Conservation (phyloP, 1,284 basidiomycete genomes). For the Cutaneotrichosporon cavernicola region DNA sequence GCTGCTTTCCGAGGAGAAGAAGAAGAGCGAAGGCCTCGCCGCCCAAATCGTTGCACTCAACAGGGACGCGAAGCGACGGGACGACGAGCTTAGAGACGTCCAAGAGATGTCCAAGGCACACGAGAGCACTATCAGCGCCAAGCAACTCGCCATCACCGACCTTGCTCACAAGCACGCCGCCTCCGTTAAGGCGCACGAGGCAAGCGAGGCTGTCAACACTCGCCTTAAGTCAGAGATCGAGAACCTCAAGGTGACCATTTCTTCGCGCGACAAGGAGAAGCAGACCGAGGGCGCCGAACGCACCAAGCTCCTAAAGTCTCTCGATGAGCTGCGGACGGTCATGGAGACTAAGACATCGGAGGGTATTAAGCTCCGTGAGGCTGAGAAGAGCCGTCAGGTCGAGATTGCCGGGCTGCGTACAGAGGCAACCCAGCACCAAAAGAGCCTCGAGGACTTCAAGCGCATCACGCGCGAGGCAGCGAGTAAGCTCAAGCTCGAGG, state of each 20-base stretch:
- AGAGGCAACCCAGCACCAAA: constrained; percentile 54
- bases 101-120: constrained; percentile 51
- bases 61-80: constrained; percentile 67
- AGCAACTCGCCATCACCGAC: constrained; percentile 68
- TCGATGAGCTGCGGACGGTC: constrained; percentile 77
- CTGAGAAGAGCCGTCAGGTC: constrained; percentile 80
- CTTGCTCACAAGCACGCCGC: constrained; percentile 62
- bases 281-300: constrained; percentile 60
- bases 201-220: constrained; percentile 53
- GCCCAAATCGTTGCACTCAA: constrained; percentile 64
- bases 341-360: constrained; percentile 84
- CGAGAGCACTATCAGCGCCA: constrained; percentile 71
- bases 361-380: constrained; percentile 77
- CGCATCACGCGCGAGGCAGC: constrained; percentile 32
- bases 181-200: constrained; percentile 51
- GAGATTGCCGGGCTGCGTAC: constrained; percentile 74
- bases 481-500: constrained; percentile 51
- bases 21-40: constrained; percentile 65
- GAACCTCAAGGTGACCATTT: constrained; percentile 65
- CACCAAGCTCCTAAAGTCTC: constrained; percentile 70
- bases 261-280: constrained; percentile 64
- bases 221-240: constrained; percentile 70
- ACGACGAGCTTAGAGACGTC: constrained; percentile 75
- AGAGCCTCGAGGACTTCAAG: constrained; percentile 41
- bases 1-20: constrained; percentile 67